Conservation (phyloP, 148 eudicot genomes). For the Camellia sinensis region DNA sequence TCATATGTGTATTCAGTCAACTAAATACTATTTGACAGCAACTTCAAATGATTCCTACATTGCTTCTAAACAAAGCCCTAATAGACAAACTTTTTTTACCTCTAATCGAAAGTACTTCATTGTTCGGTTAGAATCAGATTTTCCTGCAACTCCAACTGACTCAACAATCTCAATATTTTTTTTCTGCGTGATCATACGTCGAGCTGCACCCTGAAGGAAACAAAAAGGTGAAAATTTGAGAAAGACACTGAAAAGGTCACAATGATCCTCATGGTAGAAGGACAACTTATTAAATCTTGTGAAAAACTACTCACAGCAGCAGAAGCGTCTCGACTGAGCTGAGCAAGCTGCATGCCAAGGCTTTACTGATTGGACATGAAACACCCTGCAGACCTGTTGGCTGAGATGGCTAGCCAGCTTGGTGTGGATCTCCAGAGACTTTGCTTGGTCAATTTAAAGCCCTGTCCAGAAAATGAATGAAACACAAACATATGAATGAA, state of each 20-base stretch:
- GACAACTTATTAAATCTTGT: background rate
- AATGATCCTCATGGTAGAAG: background rate
- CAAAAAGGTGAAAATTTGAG: background rate
- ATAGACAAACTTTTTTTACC: too few relatives aligned
- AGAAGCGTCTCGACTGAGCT: conserved; percentile 92
- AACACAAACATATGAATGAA: background rate
- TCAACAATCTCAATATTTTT: conserved; percentile 73
- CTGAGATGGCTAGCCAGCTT: conserved; percentile 77
- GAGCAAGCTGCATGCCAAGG: conserved; percentile 86
- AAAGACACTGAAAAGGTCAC: background rate
- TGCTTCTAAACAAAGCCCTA: background rate
- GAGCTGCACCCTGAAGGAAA: conserved; percentile 83
- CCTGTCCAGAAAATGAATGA: conserved; percentile 32
- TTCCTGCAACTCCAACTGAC: conserved; percentile 83
- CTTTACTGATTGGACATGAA: conserved; percentile 70
- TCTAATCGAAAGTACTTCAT: conserved; percentile 20
- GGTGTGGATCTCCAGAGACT: conserved; percentile 66
- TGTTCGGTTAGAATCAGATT: conserved; percentile 47
- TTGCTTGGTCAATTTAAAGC: conserved; percentile 65
- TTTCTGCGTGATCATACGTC: conserved; percentile 60
- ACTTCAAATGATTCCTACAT: background rate
- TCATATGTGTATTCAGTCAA: background rate
- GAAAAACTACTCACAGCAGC: conserved; percentile 72
- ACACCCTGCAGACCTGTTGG: conserved; percentile 65
- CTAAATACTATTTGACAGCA: background rate